These are phyloP conservation scores for Diaporthe helianthi DNA, from an alignment of 2,329 filamentous ascomycete species.

Conservation along the genomic window DNA sequence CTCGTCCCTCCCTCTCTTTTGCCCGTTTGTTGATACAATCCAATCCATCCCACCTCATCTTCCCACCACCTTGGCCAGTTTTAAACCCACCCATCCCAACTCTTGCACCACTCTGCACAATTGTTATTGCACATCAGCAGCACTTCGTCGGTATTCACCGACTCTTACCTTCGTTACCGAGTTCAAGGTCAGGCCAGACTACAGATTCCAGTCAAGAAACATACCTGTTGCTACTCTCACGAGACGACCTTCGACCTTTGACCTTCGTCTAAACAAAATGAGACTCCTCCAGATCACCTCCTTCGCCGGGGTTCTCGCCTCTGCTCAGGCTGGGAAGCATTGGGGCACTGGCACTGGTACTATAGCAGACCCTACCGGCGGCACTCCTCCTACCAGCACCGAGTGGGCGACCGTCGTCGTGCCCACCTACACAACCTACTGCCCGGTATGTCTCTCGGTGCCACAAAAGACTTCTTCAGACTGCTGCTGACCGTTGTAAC, in stretches of 20 bases:
- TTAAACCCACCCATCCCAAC: not conserved
- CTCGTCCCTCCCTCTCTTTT: not conserved
- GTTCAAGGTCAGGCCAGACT: not conserved
- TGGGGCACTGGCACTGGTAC: constrained; percentile 35
- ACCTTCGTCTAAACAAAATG: too few relatives aligned
- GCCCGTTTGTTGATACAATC: constrained; percentile 28
- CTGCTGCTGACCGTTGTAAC: not conserved
- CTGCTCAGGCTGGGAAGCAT: constrained; percentile 33
- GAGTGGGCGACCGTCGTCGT: constrained; percentile 48
- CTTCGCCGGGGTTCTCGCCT: constrained; percentile 31
- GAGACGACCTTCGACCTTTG: constrained; percentile 8
- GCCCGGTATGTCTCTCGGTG: constrained; percentile 48
- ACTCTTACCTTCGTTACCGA: constrained; percentile 29
- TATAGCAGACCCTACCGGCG: constrained; percentile 7
- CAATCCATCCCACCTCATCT: constrained; percentile 3
- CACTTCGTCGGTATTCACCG: constrained; percentile 27
- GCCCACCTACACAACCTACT: constrained; percentile 51
- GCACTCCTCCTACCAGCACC: constrained; percentile 35
- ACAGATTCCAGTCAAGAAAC: not conserved
- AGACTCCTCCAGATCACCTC: constrained; percentile 32
- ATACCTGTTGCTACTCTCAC: constrained; percentile 15
- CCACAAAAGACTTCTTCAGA: not conserved
- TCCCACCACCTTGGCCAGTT: not conserved
- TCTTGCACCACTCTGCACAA: constrained; percentile 21
- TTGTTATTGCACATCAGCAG: constrained; percentile 22